Percentiles rank a stretch among this genome's conserved stretches.
These are phyloP conservation scores for Monilinia vaccinii-corymbosi DNA, from an alignment of 2,329 filamentous ascomycete species.

Conservation along the genomic window DNA sequence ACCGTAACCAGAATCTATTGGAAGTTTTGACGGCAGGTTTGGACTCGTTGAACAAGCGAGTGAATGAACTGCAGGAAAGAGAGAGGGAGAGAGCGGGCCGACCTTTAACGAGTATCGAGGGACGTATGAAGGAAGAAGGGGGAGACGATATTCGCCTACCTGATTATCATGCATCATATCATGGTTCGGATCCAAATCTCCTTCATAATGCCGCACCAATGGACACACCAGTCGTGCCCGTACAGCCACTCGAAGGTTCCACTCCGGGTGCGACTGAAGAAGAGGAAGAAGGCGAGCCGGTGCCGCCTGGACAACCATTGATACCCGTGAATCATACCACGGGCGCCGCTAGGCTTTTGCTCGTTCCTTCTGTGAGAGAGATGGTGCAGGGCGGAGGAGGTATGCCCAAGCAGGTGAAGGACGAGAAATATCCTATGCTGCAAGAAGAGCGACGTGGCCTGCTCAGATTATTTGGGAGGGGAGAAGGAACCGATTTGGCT, in stretches of 20 bases:
- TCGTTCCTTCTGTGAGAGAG: conserved; percentile 58
- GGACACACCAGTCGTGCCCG: neutral
- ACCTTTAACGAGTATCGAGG: neutral
- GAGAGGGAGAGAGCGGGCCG: neutral
- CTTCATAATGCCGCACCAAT: neutral
- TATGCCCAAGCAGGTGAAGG: conserved; percentile 39
- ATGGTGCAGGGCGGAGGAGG: conserved; percentile 43
- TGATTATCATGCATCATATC: neutral
- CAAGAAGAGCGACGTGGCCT: conserved; percentile 66
- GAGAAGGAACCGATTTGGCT: conserved; percentile 60
- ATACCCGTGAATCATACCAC: conserved; percentile 85
- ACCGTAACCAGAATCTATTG: neutral
- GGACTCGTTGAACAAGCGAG: conserved; percentile 11
- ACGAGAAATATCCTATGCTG: conserved; percentile 65
- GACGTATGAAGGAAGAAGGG: neutral
- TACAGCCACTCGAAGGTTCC: neutral
- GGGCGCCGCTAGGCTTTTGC: conserved; percentile 72
- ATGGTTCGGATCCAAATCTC: neutral
- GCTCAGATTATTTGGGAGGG: conserved; percentile 67
- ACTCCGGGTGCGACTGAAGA: conserved; percentile 24
- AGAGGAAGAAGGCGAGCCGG: conserved; percentile 36
- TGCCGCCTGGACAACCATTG: conserved; percentile 52
- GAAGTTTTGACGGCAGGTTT: conserved; percentile 10
- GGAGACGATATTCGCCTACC: neutral
- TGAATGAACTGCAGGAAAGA: neutral